Evolutionary conservation across 2,329 filamentous ascomycete genomes (phyloP), one percentile per base, ranked within the genome.

Genomic region (Colletotrichum neosansevieriae): DNA sequence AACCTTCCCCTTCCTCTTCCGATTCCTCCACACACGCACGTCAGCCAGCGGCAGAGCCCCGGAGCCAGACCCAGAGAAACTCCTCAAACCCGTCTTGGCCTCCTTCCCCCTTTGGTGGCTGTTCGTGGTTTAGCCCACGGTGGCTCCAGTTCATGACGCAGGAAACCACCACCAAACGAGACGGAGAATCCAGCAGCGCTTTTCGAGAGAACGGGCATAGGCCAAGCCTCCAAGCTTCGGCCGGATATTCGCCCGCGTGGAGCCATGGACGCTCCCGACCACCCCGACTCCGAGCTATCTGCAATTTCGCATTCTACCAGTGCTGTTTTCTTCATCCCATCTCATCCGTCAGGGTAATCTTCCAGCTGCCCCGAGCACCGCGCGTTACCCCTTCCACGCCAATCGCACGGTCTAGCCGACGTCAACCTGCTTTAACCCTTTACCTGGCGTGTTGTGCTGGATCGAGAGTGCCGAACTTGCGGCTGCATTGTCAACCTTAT

Each of bases 211-310:
- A 29, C 29, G 44, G 44, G 44, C 58, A 51, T 29, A 24, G 63
- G 49, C 60, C 60, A 64, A 64, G 53, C 53, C 32, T 58, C 53
- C 38, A 58, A 50, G 53, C 42, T 58, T 58, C 53, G 60, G 64
- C 64, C 64, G 64, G 64, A 49, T 57, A 58, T 32, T 58, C 59
- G 51, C 64, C 29, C 64, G 29, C 38, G 38, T 63, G 60, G 44
- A 47, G 53, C 60, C 58, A 44, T 53, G 32, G 40, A 51, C 21
- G 19, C 53, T 64, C 64, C 53, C 60, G 60, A 58, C 24, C 53
- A 32, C 60, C 53, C 64, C 64, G 53, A 64, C 51, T 32, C 53
- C 45, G 60, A 44, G 47, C 60, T 36, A 58, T 44, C 10, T 63
- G 12, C 15, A 32, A 42, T 36, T 34, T 11, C 13, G 29, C 29